Conservation (phyloP, 2,329 filamentous ascomycete species). For the Acrocalymma vagum region DNA sequence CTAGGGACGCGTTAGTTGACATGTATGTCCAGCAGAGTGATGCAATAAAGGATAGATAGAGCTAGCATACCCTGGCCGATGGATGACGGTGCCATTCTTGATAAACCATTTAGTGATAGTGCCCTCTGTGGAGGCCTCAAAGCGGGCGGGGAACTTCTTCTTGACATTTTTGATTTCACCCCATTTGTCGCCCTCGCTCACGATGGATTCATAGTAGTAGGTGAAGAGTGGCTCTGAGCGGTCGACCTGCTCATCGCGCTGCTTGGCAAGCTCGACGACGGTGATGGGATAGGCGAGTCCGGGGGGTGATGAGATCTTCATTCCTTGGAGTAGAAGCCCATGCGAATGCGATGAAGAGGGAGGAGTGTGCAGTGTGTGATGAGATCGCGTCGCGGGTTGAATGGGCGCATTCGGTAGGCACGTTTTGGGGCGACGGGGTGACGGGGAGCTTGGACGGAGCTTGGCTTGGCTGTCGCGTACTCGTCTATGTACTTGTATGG, state of each 20-base stretch:
- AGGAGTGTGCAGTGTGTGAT: slow-evolving; percentile 12
- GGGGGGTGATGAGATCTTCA: slow-evolving; percentile 59
- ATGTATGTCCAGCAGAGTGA: slow-evolving; percentile 5
- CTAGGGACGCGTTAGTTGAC: slow-evolving; percentile 49
- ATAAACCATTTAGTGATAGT: slow-evolving; percentile 80
- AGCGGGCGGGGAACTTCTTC: slow-evolving; percentile 77
- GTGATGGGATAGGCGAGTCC: slow-evolving; percentile 90
- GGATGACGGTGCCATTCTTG: slow-evolving; percentile 68
- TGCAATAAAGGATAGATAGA: slow-evolving; percentile 2
- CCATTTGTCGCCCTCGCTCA: slow-evolving; percentile 73
- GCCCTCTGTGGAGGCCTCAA: slow-evolving; percentile 85
- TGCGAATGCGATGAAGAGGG: slow-evolving; percentile 30
- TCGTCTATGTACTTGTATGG: too few species aligned
- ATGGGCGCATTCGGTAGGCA: slow-evolving; percentile 41
- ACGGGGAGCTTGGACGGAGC: slow-evolving; percentile 26
- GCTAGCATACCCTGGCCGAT: slow-evolving; percentile 50
- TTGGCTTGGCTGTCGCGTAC: too few species aligned
- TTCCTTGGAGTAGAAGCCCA: slow-evolving; percentile 45
- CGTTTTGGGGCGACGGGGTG: slow-evolving; percentile 11
- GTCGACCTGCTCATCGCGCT: slow-evolving; percentile 76
- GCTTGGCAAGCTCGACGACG: slow-evolving; percentile 83
- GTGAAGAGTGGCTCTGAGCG: slow-evolving; percentile 82
- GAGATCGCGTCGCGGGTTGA: slow-evolving; percentile 34
- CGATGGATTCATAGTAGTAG: slow-evolving; percentile 83
- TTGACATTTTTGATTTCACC: slow-evolving; percentile 75